Base-by-base conservation (phyloP, 73 alveolate genomes). In the Stentor coeruleus region DNA sequence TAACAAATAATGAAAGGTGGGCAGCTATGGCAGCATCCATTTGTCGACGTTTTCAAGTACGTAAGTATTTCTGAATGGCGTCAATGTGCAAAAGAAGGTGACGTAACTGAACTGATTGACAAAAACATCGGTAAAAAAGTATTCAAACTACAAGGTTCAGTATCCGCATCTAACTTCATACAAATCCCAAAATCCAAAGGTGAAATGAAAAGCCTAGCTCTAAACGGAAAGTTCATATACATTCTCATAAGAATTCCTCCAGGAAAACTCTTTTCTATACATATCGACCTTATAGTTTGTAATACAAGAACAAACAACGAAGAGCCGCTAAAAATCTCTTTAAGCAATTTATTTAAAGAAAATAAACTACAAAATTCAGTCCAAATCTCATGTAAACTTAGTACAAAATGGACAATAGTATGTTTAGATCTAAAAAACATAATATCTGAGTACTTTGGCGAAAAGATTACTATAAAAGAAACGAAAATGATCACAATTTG, bases 61-160 rank as follows among this genome's bases (percentile, higher is more conserved):
- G 85, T 84, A 86, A 75, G 81, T 20, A 81, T 91, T 49, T 39
- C 84, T 3, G 92, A 88, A 59, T 89, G 88, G 84, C 58, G 85
- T 83, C 60, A 83, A 3, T 59, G 84, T 39, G 77, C 84, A 74
- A 81, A 82, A 79, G 81, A 84, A 74, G 96, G 96, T 30, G 90
- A 88, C 74, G 94, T 91, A 2, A 36, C 86, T 20, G 96, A 91
- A 75, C 76, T 40, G 59, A 88, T 91, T 95, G 97, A 91, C 38
- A 88, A 88, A 60, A 94, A 88, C 42, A 92, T 93, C 0, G 99
- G 97, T 37, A 90, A 96, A 79, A 92, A 89, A 86, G 96, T 93
- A 36, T 82, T 90, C 75, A 88, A 83, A 84, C 84, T 95, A 38
- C 74, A 57, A 55, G 99, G 99, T 38, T 80, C 92, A 72, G 87